phyloP scores from a whole-genome alignment of 306 rosid species.

The Adenanthera pavonina region DNA sequence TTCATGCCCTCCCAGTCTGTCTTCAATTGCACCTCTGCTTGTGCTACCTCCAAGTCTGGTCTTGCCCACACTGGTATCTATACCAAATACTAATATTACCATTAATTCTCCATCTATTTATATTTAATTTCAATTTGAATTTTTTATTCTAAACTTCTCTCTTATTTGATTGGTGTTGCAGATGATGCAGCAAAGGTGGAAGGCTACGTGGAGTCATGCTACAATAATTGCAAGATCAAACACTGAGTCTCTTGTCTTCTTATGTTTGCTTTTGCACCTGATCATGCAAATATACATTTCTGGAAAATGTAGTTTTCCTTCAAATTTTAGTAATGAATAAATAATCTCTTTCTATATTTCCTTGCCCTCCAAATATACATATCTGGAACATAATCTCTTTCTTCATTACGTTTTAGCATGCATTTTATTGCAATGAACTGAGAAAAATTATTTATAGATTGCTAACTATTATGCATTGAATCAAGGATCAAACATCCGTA shows the following conservation, averaged over 20 bases:
- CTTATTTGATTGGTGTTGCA: neutral
- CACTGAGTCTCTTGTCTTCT: neutral
- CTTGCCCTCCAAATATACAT: too few species aligned
- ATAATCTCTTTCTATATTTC: neutral
- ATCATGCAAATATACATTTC: neutral
- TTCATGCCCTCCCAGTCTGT: neutral
- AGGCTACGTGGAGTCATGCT: conserved; percentile 18
- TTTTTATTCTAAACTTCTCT: neutral
- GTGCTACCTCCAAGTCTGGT: neutral
- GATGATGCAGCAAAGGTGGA: neutral
- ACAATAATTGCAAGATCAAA: neutral
- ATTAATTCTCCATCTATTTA: too few species aligned
- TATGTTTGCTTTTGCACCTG: too few species aligned
- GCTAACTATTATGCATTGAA: too few species aligned
- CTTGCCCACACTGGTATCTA: neutral
- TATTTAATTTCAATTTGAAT: neutral
- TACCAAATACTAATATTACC: too few species aligned
- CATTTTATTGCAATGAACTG: too few species aligned
- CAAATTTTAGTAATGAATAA: neutral
- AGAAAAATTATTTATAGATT: too few species aligned
- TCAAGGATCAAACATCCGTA: neutral
- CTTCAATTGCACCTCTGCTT: neutral
- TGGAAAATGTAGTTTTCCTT: neutral
- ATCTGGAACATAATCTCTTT: too few species aligned
- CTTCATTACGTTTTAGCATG: too few species aligned